A percentile compares a stretch with the other conserved stretches of the same genome.
phyloP scores from a whole-genome alignment of 1,139 yeast genomes.

The Arxiozyma slooffiae region DNA sequence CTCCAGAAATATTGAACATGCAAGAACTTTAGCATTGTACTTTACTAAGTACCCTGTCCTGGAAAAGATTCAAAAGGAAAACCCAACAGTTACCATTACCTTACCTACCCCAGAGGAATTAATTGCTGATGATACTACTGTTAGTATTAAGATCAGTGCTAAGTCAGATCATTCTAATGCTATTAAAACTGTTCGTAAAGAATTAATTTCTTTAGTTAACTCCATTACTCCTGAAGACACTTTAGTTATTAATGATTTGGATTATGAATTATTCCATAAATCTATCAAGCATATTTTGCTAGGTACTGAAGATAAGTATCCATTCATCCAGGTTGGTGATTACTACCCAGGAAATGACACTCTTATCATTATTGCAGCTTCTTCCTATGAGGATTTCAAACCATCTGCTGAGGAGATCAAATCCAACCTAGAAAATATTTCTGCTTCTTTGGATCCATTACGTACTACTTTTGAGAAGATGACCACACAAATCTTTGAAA shows the following conservation, averaged over 20 bases:
- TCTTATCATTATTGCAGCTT: constrained; percentile 40
- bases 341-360: constrained; percentile 33
- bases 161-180: constrained; percentile 34
- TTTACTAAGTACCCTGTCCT: constrained; percentile 45
- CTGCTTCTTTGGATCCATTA: constrained; percentile 43
- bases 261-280: constrained; percentile 51
- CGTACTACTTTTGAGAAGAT: constrained; percentile 52
- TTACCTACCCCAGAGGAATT: constrained; percentile 43
- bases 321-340: constrained; percentile 47
- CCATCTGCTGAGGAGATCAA: constrained; percentile 42
- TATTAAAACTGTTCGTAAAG: constrained; percentile 50
- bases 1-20: constrained; percentile 68
- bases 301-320: constrained; percentile 43
- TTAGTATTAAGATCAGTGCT: constrained; percentile 38
- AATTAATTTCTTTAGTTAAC: constrained; percentile 65
- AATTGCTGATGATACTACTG: constrained; percentile 18
- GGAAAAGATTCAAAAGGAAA: constrained; percentile 31
- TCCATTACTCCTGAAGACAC: constrained; percentile 59
- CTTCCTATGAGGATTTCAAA: constrained; percentile 40
- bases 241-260: constrained; percentile 53
- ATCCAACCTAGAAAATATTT: constrained; percentile 40
- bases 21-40: constrained; percentile 59
- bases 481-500: constrained; percentile 40
- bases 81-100: constrained; percentile 41
- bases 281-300: constrained; percentile 36